These are phyloP conservation scores for Gloeophyllum trabeum DNA, from an alignment of 768 basidiomycete genomes.

Conservation along the genomic window DNA sequence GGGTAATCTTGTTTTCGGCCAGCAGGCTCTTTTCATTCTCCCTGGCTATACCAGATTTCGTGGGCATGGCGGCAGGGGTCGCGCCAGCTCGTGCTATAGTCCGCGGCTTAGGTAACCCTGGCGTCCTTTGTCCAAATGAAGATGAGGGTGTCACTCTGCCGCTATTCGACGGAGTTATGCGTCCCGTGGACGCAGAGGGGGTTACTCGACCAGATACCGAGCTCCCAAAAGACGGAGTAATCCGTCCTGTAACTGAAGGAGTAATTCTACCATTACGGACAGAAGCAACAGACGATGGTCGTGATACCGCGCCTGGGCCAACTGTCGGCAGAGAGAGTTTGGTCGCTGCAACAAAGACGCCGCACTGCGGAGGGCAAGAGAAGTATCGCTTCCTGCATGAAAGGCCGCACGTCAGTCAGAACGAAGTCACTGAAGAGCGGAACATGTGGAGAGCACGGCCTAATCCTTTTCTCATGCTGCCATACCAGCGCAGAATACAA, in stretches of 20 bases:
- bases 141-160: slow-evolving; percentile 33
- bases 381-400: slow-evolving; percentile 72
- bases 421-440: too few species aligned
- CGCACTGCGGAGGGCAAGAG: slow-evolving; percentile 70
- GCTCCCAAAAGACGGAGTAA: slow-evolving; percentile 30
- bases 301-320: slow-evolving; percentile 33
- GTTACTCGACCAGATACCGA: slow-evolving; percentile 38
- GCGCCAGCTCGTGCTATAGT: not conserved
- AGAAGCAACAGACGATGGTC: slow-evolving; percentile 78
- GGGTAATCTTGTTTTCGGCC: slow-evolving; percentile 44
- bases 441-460: too few species aligned
- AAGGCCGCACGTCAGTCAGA: too few species aligned
- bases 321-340: slow-evolving; percentile 78
- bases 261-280: slow-evolving; percentile 38
- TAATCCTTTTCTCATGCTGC: too few species aligned
- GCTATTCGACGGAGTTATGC: slow-evolving; percentile 9
- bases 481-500: too few species aligned
- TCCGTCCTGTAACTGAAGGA: slow-evolving; percentile 31
- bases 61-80: not conserved
- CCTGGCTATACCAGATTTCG: slow-evolving; percentile 14
- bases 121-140: slow-evolving; percentile 38
- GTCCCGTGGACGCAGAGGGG: slow-evolving; percentile 24
- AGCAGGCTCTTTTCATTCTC: slow-evolving; percentile 9
- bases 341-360: slow-evolving; percentile 77
- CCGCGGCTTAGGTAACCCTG: slow-evolving; percentile 12